A percentile compares a stretch with the other conserved stretches of the same genome.
Conservation (phyloP, 352 stramenopile genomes). For the Pythium guiyangense region DNA sequence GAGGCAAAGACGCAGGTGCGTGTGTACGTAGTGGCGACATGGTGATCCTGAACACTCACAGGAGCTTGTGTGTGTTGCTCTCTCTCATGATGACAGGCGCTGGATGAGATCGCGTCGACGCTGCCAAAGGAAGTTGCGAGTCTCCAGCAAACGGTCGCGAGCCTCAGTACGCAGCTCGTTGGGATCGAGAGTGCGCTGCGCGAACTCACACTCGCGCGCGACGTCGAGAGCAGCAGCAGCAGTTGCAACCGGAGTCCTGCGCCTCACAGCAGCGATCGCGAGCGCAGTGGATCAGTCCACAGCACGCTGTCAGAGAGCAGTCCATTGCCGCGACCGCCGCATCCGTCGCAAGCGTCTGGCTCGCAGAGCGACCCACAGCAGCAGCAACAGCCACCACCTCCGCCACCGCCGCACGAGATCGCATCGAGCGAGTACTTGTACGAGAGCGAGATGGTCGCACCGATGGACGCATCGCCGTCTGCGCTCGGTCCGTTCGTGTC, state of each 20-base stretch:
- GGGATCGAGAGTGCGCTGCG: constrained; percentile 38
- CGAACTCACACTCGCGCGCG: constrained; percentile 33
- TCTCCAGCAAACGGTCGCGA: constrained; percentile 45
- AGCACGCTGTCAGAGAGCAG: constrained; percentile 4
- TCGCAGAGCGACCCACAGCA: background rate
- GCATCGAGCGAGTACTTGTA: constrained; percentile 38
- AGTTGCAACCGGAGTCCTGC: background rate
- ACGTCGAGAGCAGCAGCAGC: constrained; percentile 1
- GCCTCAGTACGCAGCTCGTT: constrained; percentile 34
- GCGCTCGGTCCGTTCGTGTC: constrained; percentile 78
- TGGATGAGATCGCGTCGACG: constrained; percentile 29
- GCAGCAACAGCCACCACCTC: constrained; percentile 9
- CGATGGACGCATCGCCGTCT: constrained; percentile 32
- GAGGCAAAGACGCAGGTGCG: constrained; percentile 41
- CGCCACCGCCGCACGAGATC: constrained; percentile 12
- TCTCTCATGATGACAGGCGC: constrained; percentile 15
- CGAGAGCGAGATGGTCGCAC: constrained; percentile 23
- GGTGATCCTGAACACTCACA: background rate
- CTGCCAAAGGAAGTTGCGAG: constrained; percentile 29
- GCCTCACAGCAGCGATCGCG: background rate
- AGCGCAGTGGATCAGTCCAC: background rate
- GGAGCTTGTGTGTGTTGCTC: background rate
- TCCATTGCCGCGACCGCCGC: constrained; percentile 31
- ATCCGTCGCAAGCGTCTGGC: constrained; percentile 21
- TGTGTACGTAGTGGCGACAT: background rate